These are phyloP conservation scores for Neurospora africana DNA, from an alignment of 495 filamentous ascomycete species.

Conservation along the genomic window DNA sequence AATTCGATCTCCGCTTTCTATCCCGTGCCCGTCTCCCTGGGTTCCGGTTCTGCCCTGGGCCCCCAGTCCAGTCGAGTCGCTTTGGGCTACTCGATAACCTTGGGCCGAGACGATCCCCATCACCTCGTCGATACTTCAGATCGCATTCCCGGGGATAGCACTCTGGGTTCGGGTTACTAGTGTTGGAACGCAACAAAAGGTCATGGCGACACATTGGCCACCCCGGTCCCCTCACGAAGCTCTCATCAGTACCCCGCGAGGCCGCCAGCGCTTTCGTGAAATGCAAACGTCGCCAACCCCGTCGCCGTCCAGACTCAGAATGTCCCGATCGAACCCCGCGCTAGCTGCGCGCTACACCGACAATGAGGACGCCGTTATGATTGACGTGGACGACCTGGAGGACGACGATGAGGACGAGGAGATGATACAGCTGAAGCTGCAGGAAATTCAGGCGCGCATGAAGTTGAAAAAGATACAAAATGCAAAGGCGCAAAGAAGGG, in stretches of 20 bases:
- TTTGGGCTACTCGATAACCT: background rate
- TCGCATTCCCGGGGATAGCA: background rate
- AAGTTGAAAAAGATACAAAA: conserved; percentile 82
- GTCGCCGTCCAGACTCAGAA: conserved; percentile 41
- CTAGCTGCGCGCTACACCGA: conserved; percentile 11
- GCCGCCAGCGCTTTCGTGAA: conserved; percentile 59
- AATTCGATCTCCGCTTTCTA: background rate
- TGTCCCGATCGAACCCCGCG: conserved; percentile 11
- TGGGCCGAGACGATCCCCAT: background rate
- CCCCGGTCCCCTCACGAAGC: conserved; percentile 79
- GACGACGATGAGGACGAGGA: conserved; percentile 85
- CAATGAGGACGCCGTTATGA: conserved; percentile 29
- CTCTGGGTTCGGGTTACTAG: background rate
- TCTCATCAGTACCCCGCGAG: conserved; percentile 69
- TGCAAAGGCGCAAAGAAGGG: conserved; percentile 32
- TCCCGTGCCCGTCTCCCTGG: background rate
- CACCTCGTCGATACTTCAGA: background rate
- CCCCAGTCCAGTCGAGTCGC: background rate
- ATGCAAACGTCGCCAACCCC: conserved; percentile 48
- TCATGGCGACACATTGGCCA: conserved; percentile 58
- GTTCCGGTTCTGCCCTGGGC: background rate
- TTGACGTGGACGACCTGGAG: conserved; percentile 32
- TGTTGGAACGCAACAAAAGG: background rate
- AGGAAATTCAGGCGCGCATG: conserved; percentile 75
- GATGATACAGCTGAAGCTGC: conserved; percentile 68